Evolutionary conservation across 2,329 filamentous ascomycete species (phyloP).

Genomic region (Paecilomyces sp.): DNA sequence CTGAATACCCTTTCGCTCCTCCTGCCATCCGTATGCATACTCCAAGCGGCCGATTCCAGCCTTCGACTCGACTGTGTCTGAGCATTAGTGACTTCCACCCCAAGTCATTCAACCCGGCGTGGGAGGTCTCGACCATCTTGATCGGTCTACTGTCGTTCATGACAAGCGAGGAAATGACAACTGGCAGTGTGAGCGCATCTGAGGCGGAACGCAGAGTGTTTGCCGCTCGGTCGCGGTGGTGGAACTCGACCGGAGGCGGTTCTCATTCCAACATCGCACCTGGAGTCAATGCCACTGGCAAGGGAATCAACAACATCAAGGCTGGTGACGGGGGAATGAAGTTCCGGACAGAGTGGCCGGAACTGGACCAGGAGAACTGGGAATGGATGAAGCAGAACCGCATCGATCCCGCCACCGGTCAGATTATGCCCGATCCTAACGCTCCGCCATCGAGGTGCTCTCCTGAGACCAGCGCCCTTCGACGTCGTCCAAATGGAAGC

Average conservation of each 20-base stretch:
- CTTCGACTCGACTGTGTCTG: slow-evolving; percentile 82
- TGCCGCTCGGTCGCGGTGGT: slow-evolving; percentile 78
- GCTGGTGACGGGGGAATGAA: slow-evolving; percentile 87
- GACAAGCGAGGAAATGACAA: slow-evolving; percentile 98
- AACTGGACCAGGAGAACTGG: slow-evolving; percentile 83
- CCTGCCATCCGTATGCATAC: slow-evolving; percentile 99
- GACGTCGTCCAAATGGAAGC: slow-evolving; percentile 55
- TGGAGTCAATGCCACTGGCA: slow-evolving; percentile 48
- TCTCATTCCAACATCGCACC: slow-evolving; percentile 49
- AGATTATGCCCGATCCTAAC: slow-evolving; percentile 49
- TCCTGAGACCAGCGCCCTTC: slow-evolving; percentile 56
- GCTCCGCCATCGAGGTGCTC: slow-evolving; percentile 51
- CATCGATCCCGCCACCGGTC: slow-evolving; percentile 71
- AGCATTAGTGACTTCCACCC: slow-evolving; percentile 98
- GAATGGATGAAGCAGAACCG: slow-evolving; percentile 80
- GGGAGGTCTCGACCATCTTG: slow-evolving; percentile 95
- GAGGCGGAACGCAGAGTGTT: slow-evolving; percentile 71
- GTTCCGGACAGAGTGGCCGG: slow-evolving; percentile 84
- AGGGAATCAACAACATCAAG: slow-evolving; percentile 72
- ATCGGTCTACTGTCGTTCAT: slow-evolving; percentile 94
- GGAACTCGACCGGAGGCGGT: slow-evolving; percentile 91
- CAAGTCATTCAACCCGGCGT: slow-evolving; percentile 95
- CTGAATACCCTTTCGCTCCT: slow-evolving; percentile 94
- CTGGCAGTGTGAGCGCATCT: slow-evolving; percentile 73
- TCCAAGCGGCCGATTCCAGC: slow-evolving; percentile 89